Evolutionary conservation across 2,329 filamentous ascomycete genomes (phyloP), one percentile per base, ranked within the genome.

Genomic region (Dryadomyces quercus-mongolicae): DNA sequence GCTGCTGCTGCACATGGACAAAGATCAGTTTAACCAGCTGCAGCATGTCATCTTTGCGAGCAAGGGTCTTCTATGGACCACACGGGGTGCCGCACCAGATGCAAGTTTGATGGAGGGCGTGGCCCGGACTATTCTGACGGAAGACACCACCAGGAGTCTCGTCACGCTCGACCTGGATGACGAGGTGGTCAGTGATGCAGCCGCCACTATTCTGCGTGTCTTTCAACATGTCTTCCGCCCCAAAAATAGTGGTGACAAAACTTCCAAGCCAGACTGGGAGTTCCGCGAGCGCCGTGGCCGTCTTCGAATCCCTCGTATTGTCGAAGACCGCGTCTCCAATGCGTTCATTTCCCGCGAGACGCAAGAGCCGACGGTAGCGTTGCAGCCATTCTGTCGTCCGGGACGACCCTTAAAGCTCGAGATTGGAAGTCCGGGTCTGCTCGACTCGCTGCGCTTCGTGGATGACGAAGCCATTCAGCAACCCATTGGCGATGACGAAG

Each of bases 321-420:
- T 54, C 48, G 57, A 60, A 21, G 44, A 47, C 5, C 69, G 70
- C 25, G 25, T 31, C 4, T 31, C 25, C 62, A 69, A 72, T 58
- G 67, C 69, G 22, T 64, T 69, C 9, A 69, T 75, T 2, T 22
- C 25, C 1, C n/a, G 2, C 1, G 5, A 16, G 16, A 43, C 46
- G 8, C 57, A 58, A 20, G 55, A 57, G 3, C 54, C 52, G 18
- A 15, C 44, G 15, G 50, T 48, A 0, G 54, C 15, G 55, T 40
- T 51, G 49, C 4, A 50, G 52, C 21, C 43, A 15, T 10, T 60
- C 21, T 3, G 58, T 18, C 56, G 56, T 38, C 52, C 50, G 1
- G 50, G 51, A 18, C 52, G 57, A 13, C 51, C 54, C 8, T 49
- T 60, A 8, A 54, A 52, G 51, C 55, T 60, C 15, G 55, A 54